Conservation (phyloP, 2,329 filamentous ascomycete species). For the Cordyceps militaris region DNA sequence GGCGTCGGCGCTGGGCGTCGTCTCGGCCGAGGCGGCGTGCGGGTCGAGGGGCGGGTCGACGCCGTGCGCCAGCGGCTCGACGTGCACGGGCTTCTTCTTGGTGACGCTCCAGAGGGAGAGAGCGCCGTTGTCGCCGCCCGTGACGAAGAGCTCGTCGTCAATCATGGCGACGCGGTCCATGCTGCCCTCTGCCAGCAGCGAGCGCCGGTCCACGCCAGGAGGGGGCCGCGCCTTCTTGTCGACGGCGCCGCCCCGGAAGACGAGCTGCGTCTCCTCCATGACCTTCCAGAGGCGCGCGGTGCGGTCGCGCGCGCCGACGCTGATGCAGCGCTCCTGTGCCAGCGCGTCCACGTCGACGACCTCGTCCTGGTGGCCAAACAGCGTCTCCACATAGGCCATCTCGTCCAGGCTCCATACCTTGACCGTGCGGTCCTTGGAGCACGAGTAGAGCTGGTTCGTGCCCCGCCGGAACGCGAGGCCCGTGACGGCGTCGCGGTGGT, state of each 20-base stretch:
- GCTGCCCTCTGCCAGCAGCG: constrained; percentile 65
- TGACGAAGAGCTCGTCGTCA: constrained; percentile 83
- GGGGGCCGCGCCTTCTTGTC: constrained; percentile 43
- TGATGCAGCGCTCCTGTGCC: constrained; percentile 81
- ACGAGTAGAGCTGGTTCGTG: constrained; percentile 87
- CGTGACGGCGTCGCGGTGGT: constrained; percentile 84
- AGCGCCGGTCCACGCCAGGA: constrained; percentile 39
- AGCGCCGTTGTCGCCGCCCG: constrained; percentile 84
- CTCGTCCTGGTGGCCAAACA: constrained; percentile 92
- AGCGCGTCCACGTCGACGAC: constrained; percentile 79
- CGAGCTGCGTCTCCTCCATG: constrained; percentile 86
- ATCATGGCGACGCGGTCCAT: constrained; percentile 90
- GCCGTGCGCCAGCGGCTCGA: constrained; percentile 75
- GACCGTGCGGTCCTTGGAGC: constrained; percentile 84
- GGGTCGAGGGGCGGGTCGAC: constrained; percentile 64
- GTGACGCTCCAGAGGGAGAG: constrained; percentile 81
- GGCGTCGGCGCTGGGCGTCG: constrained; percentile 50
- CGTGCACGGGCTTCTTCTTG: constrained; percentile 91
- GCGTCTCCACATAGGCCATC: constrained; percentile 86
- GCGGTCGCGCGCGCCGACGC: constrained; percentile 82
- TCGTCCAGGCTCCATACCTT: constrained; percentile 94
- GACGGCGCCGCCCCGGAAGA: constrained; percentile 78
- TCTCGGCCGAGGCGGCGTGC: constrained; percentile 66
- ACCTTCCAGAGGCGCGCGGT: constrained; percentile 96
- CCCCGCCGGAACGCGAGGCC: constrained; percentile 78